A percentile compares a stretch with the other conserved stretches of the same genome.
Evolutionary conservation across 768 basidiomycete species (phyloP).

Genomic region (Xerocomellus intermedius): DNA sequence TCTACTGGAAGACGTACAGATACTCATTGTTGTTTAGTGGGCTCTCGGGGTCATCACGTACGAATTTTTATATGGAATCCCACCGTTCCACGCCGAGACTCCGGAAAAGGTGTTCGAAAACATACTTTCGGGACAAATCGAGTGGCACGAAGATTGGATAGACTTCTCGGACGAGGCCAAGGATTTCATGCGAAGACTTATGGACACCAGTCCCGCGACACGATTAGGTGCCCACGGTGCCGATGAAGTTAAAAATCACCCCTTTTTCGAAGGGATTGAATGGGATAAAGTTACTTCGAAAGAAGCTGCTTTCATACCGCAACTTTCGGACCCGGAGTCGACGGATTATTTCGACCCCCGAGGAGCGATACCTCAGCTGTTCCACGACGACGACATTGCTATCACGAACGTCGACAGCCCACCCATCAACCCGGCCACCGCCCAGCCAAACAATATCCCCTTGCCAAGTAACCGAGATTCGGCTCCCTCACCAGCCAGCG

Average conservation of each 20-base stretch:
- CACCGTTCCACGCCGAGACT: slow-evolving; percentile 96
- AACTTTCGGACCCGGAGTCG: slow-evolving; percentile 92
- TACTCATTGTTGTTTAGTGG: slow-evolving; percentile 61
- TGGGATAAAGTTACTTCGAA: slow-evolving; percentile 89
- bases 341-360: slow-evolving; percentile 99
- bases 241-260: slow-evolving; percentile 89
- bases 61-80: slow-evolving; percentile 95
- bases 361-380: slow-evolving; percentile 85
- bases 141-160: slow-evolving; percentile 95
- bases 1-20: slow-evolving; percentile 3
- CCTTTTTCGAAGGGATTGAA: slow-evolving; percentile 86
- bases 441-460: slow-evolving; percentile 17
- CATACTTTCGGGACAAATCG: slow-evolving; percentile 88
- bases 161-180: slow-evolving; percentile 83
- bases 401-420: slow-evolving; percentile 52
- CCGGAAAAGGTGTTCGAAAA: slow-evolving; percentile 99
- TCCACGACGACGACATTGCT: slow-evolving; percentile 84
- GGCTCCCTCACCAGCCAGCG: slow-evolving; percentile 57
- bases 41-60: slow-evolving; percentile 97
- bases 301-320: slow-evolving; percentile 94
- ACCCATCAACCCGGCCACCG: slow-evolving; percentile 22
- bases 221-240: slow-evolving; percentile 87
- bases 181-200: slow-evolving; percentile 85
- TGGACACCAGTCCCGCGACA: slow-evolving; percentile 74
- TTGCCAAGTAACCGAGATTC: slow-evolving; percentile 40